Evolutionary conservation across 192 early-diverging fungal species (phyloP).

Genomic region (Coemansia asiatica): DNA sequence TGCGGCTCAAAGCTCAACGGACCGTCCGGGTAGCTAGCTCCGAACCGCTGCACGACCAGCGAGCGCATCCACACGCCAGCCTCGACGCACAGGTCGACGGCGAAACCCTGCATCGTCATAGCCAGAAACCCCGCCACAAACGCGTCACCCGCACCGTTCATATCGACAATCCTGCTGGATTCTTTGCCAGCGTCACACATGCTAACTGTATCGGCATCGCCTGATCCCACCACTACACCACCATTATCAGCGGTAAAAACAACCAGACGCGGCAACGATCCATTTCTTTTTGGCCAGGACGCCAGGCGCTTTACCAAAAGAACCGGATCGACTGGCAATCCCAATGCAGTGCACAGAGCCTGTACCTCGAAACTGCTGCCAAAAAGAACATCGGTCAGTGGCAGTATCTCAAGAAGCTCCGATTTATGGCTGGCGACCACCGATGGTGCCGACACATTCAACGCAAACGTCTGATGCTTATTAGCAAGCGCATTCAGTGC

Average conservation of each 20-base stretch:
- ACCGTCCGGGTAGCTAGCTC: conserved; percentile 72
- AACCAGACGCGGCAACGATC: conserved; percentile 81
- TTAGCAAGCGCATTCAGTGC: conserved; percentile 79
- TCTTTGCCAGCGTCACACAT: conserved; percentile 59
- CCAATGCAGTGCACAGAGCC: background rate
- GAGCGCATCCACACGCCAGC: conserved; percentile 91
- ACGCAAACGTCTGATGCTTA: conserved; percentile 76
- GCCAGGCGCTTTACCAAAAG: conserved; percentile 54
- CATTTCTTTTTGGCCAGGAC: conserved; percentile 80
- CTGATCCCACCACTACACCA: conserved; percentile 57
- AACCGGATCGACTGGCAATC: background rate
- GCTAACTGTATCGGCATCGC: conserved; percentile 63
- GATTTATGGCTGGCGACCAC: conserved; percentile 86
- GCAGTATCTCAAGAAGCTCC: conserved; percentile 69
- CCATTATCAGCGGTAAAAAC: conserved; percentile 80
- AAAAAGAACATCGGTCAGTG: conserved; percentile 90
- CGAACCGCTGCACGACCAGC: conserved; percentile 77
- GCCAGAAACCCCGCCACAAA: conserved; percentile 93
- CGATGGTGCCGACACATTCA: conserved; percentile 97
- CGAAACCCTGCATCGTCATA: conserved; percentile 73
- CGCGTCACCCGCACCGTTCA: conserved; percentile 98
- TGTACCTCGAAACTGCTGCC: conserved; percentile 90
- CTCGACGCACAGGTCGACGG: conserved; percentile 64
- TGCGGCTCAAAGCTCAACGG: conserved; percentile 23
- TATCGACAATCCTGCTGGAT: conserved; percentile 91